These are phyloP conservation scores for Moesziomyces aphidis DNA, from an alignment of 1,284 basidiomycete species.

Conservation along the genomic window DNA sequence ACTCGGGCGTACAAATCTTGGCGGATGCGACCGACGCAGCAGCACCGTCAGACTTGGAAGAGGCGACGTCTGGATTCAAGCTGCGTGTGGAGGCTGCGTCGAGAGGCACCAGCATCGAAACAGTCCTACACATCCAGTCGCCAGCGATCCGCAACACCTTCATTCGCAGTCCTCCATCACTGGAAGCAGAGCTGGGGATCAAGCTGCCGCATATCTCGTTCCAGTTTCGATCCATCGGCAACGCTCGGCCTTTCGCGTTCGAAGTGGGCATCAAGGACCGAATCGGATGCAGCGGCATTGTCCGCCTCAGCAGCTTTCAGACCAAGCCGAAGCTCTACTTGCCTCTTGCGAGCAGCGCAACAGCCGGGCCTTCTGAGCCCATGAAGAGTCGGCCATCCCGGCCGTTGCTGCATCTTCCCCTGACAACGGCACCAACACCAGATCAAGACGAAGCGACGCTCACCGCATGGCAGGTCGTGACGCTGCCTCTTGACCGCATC, in stretches of 20 bases:
- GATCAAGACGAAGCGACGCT: conserved; percentile 16
- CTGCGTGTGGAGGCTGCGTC: conserved; percentile 4
- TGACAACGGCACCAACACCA: conserved; percentile 9
- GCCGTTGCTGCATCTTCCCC: conserved; percentile 10
- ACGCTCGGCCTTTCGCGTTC: conserved; percentile 75
- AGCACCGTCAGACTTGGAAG: conserved; percentile 45
- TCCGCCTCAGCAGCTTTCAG: conserved; percentile 85
- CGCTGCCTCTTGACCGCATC: conserved; percentile 18
- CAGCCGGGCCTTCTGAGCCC: not conserved
- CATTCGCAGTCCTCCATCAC: conserved; percentile 72
- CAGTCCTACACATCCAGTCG: conserved; percentile 85
- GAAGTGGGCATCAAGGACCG: conserved; percentile 81
- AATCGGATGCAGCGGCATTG: conserved; percentile 73
- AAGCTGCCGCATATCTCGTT: conserved; percentile 80
- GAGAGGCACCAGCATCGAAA: conserved; percentile 69
- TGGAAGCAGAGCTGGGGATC: conserved; percentile 72
- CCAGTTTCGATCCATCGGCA: conserved; percentile 77
- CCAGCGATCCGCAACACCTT: conserved; percentile 78
- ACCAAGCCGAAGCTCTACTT: conserved; percentile 69
- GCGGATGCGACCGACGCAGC: conserved; percentile 74
- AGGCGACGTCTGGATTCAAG: conserved; percentile 3
- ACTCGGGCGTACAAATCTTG: conserved; percentile 77
- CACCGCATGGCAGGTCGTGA: conserved; percentile 31
- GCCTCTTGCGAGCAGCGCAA: conserved; percentile 38
- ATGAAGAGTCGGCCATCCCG: not conserved